A percentile compares a stretch with the other conserved stretches of the same genome.
phyloP scores from a whole-genome alignment of 2,329 filamentous ascomycete genomes.

The Penicillium janthinellum region DNA sequence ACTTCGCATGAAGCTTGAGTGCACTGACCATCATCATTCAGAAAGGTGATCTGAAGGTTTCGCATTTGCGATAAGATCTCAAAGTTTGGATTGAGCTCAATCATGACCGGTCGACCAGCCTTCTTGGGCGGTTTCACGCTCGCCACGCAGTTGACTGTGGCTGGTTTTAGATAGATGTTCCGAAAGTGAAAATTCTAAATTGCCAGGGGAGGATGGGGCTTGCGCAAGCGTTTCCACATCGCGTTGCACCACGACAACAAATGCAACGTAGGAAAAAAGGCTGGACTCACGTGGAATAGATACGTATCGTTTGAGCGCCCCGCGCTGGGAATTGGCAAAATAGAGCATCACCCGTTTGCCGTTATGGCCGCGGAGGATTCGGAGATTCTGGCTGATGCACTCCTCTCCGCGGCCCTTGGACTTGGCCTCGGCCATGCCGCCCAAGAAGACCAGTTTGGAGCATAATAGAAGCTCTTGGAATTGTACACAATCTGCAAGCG shows the following conservation, averaged over 20 bases:
- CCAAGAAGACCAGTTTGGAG: conserved; percentile 43
- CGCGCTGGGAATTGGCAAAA: conserved; percentile 47
- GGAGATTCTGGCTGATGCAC: conserved; percentile 49
- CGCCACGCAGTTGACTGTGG: conserved; percentile 42
- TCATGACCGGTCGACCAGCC: conserved; percentile 37
- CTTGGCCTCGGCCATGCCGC: conserved; percentile 46
- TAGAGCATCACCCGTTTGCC: conserved; percentile 41
- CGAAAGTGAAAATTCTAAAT: not conserved
- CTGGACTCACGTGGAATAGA: conserved; percentile 39
- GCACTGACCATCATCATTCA: conserved; percentile 42
- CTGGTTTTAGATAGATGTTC: conserved; percentile 9
- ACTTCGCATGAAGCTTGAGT: not conserved
- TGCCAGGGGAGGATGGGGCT: not conserved
- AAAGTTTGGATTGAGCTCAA: conserved; percentile 44
- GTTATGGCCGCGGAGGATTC: conserved; percentile 40
- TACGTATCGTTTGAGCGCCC: conserved; percentile 44
- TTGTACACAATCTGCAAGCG: conserved; percentile 39
- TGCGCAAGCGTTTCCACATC: not conserved
- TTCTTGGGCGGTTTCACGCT: conserved; percentile 44
- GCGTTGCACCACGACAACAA: not conserved
- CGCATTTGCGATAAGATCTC: conserved; percentile 45
- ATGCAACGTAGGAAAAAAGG: not conserved
- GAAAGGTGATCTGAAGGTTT: conserved; percentile 40
- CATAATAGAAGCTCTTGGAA: conserved; percentile 46
- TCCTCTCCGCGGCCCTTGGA: conserved; percentile 49